A percentile compares a stretch with the other conserved stretches of the same genome.
phyloP scores from a whole-genome alignment of 805 yeast species.

The Yarrowia sp. region DNA sequence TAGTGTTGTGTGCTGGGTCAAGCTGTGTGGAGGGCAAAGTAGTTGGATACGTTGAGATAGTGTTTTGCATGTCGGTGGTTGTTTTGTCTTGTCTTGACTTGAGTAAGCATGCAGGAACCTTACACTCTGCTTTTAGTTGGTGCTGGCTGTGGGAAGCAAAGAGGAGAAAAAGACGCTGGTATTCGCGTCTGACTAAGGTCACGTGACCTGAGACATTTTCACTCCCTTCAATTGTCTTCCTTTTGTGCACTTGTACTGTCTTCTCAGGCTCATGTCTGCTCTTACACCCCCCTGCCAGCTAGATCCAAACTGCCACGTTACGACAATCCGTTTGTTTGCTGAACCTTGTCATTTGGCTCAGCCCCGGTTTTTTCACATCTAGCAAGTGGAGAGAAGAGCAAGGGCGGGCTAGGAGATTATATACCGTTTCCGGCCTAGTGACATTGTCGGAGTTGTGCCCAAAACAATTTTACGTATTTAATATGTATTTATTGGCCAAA shows the following conservation, averaged over 20 bases:
- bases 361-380: slow-evolving; percentile 13
- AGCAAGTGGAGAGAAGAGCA: background rate
- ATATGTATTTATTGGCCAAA: too few relatives aligned
- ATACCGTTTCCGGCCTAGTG: background rate
- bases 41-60: slow-evolving; percentile 23
- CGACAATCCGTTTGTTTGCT: slow-evolving; percentile 20
- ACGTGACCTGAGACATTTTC: background rate
- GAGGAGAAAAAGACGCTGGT: too few relatives aligned
- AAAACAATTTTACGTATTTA: too few relatives aligned
- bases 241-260: too few relatives aligned
- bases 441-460: too few relatives aligned
- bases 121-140: background rate
- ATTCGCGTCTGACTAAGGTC: background rate
- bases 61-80: slow-evolving; percentile 19
- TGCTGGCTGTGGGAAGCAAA: too few relatives aligned
- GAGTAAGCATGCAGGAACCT: slow-evolving; percentile 15
- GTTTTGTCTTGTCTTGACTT: slow-evolving; percentile 17
- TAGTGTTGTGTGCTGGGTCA: slow-evolving; percentile 3
- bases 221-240: too few relatives aligned
- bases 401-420: background rate
- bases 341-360: slow-evolving; percentile 21
- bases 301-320: background rate
- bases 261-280: background rate
- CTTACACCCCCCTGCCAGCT: background rate
- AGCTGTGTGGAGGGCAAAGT: slow-evolving; percentile 23